Evolutionary conservation across 768 basidiomycete genomes (phyloP).

Genomic region (Neoboletus brunneissimus): DNA sequence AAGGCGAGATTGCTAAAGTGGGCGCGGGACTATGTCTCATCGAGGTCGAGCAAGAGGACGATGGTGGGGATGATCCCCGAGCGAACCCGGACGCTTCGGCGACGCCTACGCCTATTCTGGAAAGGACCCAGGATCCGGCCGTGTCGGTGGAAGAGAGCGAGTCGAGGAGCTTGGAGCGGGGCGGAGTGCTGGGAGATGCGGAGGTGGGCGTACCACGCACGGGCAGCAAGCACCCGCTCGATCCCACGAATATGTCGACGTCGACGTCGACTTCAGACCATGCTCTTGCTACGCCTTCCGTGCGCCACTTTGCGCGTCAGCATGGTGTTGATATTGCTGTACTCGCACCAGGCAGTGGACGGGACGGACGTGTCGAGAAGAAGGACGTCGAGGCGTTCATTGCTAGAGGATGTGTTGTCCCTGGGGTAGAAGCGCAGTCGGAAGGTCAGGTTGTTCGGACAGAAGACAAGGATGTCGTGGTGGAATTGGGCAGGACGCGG

Average conservation of each 20-base stretch:
- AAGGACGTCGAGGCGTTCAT: conserved; percentile 68
- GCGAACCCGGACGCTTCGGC: background rate
- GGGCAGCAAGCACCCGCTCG: conserved; percentile 54
- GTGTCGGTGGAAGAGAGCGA: background rate
- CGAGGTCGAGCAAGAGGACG: conserved; percentile 66
- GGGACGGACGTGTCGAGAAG: conserved; percentile 71
- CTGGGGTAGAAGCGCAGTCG: background rate
- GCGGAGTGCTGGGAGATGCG: background rate
- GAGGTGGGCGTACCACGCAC: background rate
- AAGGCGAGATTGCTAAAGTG: conserved; percentile 83
- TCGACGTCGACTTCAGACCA: conserved; percentile 26
- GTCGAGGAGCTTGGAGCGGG: background rate
- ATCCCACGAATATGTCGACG: conserved; percentile 46
- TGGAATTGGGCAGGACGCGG: conserved; percentile 74
- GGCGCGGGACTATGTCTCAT: conserved; percentile 76
- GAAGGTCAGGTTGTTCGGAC: background rate
- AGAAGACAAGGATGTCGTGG: conserved; percentile 46
- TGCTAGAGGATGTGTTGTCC: conserved; percentile 7
- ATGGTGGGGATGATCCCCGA: background rate
- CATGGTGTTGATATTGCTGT: conserved; percentile 56
- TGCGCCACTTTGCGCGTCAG: conserved; percentile 72
- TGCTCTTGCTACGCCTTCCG: conserved; percentile 71
- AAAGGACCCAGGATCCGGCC: conserved; percentile 16
- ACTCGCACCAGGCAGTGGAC: conserved; percentile 68
- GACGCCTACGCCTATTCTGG: background rate